Evolutionary conservation across 371 early-diverging fungal species (phyloP), one percentile per base, ranked within the genome.

Genomic region (Mortierella sp.): DNA sequence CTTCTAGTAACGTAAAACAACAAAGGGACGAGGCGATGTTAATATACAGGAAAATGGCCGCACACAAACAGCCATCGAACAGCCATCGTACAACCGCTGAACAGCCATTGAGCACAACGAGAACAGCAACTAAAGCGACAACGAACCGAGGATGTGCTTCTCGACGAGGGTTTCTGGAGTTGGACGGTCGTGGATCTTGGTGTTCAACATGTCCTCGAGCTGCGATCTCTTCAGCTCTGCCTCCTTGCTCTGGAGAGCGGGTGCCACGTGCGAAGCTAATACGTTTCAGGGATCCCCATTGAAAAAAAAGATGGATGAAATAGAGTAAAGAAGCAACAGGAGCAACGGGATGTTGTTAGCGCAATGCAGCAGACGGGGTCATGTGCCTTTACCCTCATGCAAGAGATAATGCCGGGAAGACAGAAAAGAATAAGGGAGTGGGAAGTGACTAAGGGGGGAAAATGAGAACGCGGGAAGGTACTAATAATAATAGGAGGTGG

Each of bases 181-280:
- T 6, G 95, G 95, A 43, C 96, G 90, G 11, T 93, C 91, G 40
- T 90, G 87, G 44, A 96, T 90, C 83, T 93, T 93, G 77, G 88
- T 86, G 40, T 90, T 92, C 69, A 96, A 88, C n/a, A 79, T 73
- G 78, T 95, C 91, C 78, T 91, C 91, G 54, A 94, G 83, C 72
- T 89, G 90, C 28, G 88, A 87, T 43, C 93, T 81, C 78, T 90
- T 84, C 67, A 94, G 87, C 71, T 87, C 90, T n/a, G 80, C 79
- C 69, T 90, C 88, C 57, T 88, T 82, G 72, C 89, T 86, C 81
- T 92, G 91, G 64, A 94, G 82, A 19, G 91, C 87, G 43, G 92
- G 92, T 21, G 93, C 92, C 61, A 93, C 91, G 40, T 84, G 81
- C 53, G 90, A 82, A 46, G 88, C 90, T 89, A 71, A 37, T 67